A percentile compares a stretch with the other conserved stretches of the same genome.
Conservation (phyloP, 2,329 filamentous ascomycete species). For the Septoria petroselini region DNA sequence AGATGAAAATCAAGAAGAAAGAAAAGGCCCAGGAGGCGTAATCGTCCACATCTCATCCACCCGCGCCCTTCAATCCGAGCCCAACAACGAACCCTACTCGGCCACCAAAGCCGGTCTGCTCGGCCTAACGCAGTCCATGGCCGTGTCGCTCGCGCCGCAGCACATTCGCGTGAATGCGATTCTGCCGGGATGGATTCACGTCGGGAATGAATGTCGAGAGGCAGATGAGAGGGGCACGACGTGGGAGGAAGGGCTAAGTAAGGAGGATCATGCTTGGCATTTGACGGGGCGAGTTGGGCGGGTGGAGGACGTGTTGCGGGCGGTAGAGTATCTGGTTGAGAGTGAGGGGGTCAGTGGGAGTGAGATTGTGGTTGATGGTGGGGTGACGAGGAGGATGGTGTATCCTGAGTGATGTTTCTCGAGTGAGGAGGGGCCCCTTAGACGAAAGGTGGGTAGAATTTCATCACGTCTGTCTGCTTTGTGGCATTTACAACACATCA, state of each 20-base stretch:
- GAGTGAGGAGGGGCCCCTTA: too few relatives aligned
- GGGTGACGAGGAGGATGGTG: conserved; percentile 35
- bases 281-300: conserved; percentile 51
- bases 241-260: conserved; percentile 49
- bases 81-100: conserved; percentile 51
- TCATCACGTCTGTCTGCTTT: too few relatives aligned
- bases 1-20: background rate
- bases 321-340: conserved; percentile 43
- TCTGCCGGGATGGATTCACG: conserved; percentile 54
- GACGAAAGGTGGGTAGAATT: too few relatives aligned
- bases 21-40: conserved; percentile 22
- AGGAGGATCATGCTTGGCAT: conserved; percentile 51
- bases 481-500: conserved; percentile 25
- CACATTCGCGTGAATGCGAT: conserved; percentile 51
- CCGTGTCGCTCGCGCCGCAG: conserved; percentile 45
- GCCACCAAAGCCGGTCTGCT: conserved; percentile 52
- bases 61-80: conserved; percentile 50
- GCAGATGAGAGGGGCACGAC: conserved; percentile 42
- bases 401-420: too few relatives aligned
- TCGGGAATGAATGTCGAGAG: conserved; percentile 43
- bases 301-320: conserved; percentile 47
- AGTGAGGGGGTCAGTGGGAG: conserved; percentile 45
- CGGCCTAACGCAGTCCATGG: conserved; percentile 51
- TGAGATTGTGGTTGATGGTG: conserved; percentile 49
- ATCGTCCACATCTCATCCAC: conserved; percentile 53